A percentile compares a stretch with the other conserved stretches of the same genome.
phyloP scores from a whole-genome alignment of 1,139 yeast species.

The Scheffersomyces quercinus region DNA sequence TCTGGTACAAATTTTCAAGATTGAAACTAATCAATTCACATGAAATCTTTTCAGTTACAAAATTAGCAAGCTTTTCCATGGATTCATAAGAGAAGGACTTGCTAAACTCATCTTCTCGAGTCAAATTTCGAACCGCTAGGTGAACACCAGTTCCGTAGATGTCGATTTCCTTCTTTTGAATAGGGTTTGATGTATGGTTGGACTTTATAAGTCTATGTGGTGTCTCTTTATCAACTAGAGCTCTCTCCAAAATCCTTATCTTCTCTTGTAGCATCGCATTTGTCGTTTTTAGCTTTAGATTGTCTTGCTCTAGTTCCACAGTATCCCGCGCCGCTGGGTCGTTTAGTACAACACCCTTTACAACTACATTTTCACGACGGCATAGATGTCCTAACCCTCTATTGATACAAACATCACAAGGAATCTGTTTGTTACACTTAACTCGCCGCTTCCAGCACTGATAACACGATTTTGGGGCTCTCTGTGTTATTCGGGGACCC shows the following conservation, averaged over 20 bases:
- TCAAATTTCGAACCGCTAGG: no score
- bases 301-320: no score
- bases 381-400: background rate
- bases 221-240: no score
- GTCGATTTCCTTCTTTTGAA: no score
- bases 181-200: no score
- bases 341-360: background rate
- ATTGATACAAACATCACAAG: background rate
- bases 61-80: constrained; percentile 3
- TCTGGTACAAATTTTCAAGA: constrained; percentile 10
- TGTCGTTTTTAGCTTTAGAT: no score
- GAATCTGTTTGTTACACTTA: constrained; percentile 1
- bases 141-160: no score
- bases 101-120: no score
- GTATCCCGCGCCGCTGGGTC: background rate
- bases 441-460: constrained; percentile 1
- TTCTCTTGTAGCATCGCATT: no score
- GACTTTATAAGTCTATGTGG: no score
- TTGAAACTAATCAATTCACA: constrained; percentile 10
- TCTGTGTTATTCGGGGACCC: background rate
- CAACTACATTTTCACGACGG: background rate
- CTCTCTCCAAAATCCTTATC: no score
- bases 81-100: constrained; percentile 2
- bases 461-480: constrained; percentile 1
- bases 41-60: constrained; percentile 7